These are phyloP conservation scores for Thielaviopsis musarum DNA, from an alignment of 2,329 filamentous ascomycete genomes.

Conservation along the genomic window DNA sequence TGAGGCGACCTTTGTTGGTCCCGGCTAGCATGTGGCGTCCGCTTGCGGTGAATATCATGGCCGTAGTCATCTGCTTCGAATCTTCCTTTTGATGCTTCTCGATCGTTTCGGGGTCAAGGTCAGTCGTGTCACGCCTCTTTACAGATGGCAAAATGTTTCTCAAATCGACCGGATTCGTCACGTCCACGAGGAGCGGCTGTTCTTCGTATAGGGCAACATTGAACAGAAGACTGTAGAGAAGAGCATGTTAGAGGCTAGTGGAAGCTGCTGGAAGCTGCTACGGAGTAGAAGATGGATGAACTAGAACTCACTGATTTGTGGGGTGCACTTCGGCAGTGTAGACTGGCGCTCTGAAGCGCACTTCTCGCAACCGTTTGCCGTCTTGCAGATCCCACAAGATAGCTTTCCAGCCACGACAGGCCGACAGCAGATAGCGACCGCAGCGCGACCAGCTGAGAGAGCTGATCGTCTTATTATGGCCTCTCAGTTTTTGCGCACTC, in stretches of 20 bases:
- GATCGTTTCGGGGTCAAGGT: constrained; percentile 50
- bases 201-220: constrained; percentile 90
- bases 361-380: constrained; percentile 56
- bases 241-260: constrained; percentile 14
- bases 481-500: constrained; percentile 81
- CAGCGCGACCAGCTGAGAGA: constrained; percentile 90
- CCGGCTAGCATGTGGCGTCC: constrained; percentile 84
- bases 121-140: constrained; percentile 55
- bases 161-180: constrained; percentile 49
- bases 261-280: background rate
- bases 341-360: constrained; percentile 81
- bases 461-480: constrained; percentile 85
- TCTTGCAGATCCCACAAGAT: constrained; percentile 81
- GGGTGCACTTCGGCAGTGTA: constrained; percentile 95
- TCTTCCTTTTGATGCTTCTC: constrained; percentile 86
- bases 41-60: constrained; percentile 69
- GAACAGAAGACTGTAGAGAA: constrained; percentile 51
- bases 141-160: constrained; percentile 68
- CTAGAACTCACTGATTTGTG: constrained; percentile 53
- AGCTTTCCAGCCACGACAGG: constrained; percentile 91
- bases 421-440: constrained; percentile 78
- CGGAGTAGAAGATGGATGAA: constrained; percentile 12
- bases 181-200: constrained; percentile 73
- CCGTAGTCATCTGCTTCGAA: constrained; percentile 87
- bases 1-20: constrained; percentile 90